phyloP scores from a whole-genome alignment of 2,329 filamentous ascomycete species.

The Paecilomyces formosus region DNA sequence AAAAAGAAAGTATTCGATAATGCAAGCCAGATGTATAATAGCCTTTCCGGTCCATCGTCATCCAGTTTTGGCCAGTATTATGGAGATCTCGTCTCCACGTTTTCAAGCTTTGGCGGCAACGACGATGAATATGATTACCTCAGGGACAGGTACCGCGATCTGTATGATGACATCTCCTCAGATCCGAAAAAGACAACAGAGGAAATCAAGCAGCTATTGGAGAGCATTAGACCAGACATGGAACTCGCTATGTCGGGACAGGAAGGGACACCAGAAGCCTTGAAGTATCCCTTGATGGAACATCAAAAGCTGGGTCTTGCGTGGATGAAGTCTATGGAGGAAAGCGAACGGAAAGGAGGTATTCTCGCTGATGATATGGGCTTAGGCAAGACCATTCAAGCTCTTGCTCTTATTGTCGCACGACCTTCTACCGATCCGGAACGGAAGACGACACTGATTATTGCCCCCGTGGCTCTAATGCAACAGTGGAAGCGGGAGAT shows the following conservation, averaged over 20 bases:
- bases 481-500: conserved; percentile 83
- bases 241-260: conserved; percentile 56
- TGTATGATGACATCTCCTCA: conserved; percentile 14
- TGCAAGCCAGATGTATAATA: conserved; percentile 3
- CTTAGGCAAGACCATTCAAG: conserved; percentile 76
- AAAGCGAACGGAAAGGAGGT: conserved; percentile 63
- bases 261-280: conserved; percentile 60
- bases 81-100: not conserved
- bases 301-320: conserved; percentile 73
- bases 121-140: not conserved
- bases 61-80: not conserved
- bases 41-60: conserved; percentile 1
- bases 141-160: conserved; percentile 6
- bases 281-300: conserved; percentile 64
- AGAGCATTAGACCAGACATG: conserved; percentile 67
- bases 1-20: conserved; percentile 8
- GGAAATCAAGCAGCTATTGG: conserved; percentile 62
- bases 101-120: not conserved
- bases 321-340: conserved; percentile 71
- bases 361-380: conserved; percentile 80
- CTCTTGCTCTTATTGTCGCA: conserved; percentile 67
- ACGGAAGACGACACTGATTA: conserved; percentile 69
- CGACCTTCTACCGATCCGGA: conserved; percentile 53
- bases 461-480: conserved; percentile 72
- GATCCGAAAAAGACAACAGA: conserved; percentile 51